These are phyloP conservation scores for Blastomyces gilchristii DNA, from an alignment of 2,329 filamentous ascomycete species.

Conservation along the genomic window DNA sequence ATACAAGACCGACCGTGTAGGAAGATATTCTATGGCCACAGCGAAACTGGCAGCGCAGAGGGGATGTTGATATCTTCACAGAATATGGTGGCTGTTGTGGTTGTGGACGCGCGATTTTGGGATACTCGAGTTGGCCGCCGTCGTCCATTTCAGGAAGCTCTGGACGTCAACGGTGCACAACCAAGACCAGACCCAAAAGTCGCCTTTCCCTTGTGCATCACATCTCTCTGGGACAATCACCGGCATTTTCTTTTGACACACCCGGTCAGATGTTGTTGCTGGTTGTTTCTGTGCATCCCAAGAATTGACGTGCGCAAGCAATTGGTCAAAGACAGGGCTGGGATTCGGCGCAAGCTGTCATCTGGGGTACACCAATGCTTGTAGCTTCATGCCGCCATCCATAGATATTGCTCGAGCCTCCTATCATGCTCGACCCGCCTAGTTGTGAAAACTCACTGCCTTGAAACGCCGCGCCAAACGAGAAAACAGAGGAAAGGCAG, in stretches of 20 bases:
- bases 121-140: conserved; percentile 1
- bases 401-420: neutral
- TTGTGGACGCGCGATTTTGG: neutral
- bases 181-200: neutral
- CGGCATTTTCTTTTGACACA: neutral
- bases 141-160: conserved; percentile 2
- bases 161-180: conserved; percentile 1
- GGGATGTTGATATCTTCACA: neutral
- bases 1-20: neutral
- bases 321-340: neutral
- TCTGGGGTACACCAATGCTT: neutral
- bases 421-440: neutral
- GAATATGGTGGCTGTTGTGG: neutral
- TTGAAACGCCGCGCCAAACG: neutral
- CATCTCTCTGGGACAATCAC: neutral
- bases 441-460: too few species aligned
- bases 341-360: neutral
- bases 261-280: neutral
- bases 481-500: neutral
- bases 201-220: neutral
- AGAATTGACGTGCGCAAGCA: neutral
- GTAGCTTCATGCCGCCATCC: neutral
- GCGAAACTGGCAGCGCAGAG: neutral
- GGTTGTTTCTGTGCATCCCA: neutral
- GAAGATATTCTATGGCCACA: neutral